These are phyloP conservation scores for Trichoderma atroviride DNA, from an alignment of 2,329 filamentous ascomycete species.

Conservation along the genomic window DNA sequence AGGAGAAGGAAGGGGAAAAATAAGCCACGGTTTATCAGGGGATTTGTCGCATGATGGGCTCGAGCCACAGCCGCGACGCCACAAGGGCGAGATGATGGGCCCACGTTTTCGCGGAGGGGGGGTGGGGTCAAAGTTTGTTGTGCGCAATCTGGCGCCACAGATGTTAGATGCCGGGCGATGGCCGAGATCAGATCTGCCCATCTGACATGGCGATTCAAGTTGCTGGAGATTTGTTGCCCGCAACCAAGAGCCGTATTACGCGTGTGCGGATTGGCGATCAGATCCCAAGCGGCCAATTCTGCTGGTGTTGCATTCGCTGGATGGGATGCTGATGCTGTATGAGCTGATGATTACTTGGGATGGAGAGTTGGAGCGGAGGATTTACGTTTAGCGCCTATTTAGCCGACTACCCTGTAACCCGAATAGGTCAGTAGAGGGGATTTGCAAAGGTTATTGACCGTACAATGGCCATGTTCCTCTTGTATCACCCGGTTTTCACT, in stretches of 20 bases:
- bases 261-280: background rate
- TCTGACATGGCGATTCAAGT: background rate
- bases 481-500: background rate
- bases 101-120: conserved; percentile 2
- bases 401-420: background rate
- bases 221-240: background rate
- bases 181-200: background rate
- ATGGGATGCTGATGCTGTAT: background rate
- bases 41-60: conserved; percentile 20
- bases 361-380: background rate
- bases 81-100: conserved; percentile 13
- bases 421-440: background rate
- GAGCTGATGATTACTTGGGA: background rate
- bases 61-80: conserved; percentile 17
- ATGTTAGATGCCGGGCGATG: background rate
- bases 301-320: background rate
- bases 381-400: background rate
- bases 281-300: background rate
- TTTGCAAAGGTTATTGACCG: background rate
- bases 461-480: background rate
- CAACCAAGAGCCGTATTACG: background rate
- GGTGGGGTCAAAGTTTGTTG: background rate
- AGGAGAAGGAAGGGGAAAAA: background rate
- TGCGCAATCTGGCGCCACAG: background rate
- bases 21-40: conserved; percentile 3